These are phyloP conservation scores for Lyophyllum semitale DNA, from an alignment of 768 basidiomycete genomes.

Conservation along the genomic window DNA sequence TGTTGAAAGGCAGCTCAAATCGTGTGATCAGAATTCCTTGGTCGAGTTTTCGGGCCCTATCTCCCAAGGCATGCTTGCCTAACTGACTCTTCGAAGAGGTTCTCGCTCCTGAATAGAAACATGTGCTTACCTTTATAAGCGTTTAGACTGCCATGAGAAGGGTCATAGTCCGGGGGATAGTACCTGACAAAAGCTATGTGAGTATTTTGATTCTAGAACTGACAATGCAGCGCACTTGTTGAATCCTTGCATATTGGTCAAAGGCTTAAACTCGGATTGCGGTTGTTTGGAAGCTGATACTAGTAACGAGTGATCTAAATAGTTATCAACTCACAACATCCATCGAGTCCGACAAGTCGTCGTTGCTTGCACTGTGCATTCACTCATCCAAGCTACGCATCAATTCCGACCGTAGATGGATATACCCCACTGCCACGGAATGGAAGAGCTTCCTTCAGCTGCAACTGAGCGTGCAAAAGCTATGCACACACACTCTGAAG, in stretches of 20 bases:
- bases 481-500: neutral
- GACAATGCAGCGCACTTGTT: conserved; percentile 38
- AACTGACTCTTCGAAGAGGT: neutral
- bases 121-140: conserved; percentile 57
- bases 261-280: no score
- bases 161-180: conserved; percentile 54
- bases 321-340: neutral
- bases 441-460: conserved; percentile 46
- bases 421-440: conserved; percentile 41
- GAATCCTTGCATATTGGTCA: conserved; percentile 45
- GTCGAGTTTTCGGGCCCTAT: conserved; percentile 92
- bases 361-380: no score
- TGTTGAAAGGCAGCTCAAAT: conserved; percentile 95
- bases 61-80: conserved; percentile 95
- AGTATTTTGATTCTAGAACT: neutral
- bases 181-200: conserved; percentile 32
- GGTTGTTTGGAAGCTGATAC: no score
- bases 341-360: no score
- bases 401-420: neutral
- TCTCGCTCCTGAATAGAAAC: conserved; percentile 1
- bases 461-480: conserved; percentile 36
- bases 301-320: neutral
- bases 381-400: no score
- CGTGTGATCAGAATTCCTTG: conserved; percentile 94
- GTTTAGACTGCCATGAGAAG: conserved; percentile 69